Conservation (phyloP, 78 protist genomes). For the Tieghemostelium lacteum region DNA sequence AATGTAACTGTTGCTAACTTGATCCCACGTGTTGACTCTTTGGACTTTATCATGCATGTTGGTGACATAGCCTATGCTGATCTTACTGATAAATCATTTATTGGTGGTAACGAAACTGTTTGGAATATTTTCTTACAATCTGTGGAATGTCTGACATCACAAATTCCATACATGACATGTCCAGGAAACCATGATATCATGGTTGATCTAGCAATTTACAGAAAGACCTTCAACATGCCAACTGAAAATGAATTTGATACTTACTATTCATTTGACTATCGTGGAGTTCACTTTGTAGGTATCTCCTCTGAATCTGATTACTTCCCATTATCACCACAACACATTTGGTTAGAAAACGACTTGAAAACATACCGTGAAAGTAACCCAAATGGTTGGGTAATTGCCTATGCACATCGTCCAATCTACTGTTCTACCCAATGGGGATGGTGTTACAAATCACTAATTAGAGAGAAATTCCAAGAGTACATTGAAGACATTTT, state of each 20-base stretch:
- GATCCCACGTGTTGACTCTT: background rate
- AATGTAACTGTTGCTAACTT: background rate
- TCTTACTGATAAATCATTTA: conserved; percentile 10
- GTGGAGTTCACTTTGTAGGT: conserved; percentile 69
- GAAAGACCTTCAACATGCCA: conserved; percentile 21
- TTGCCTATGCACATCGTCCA: conserved; percentile 57
- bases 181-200: conserved; percentile 72
- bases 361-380: conserved; percentile 12
- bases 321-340: conserved; percentile 11
- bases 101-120: conserved; percentile 40
- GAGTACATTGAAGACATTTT: conserved; percentile 23
- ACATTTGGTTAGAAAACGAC: conserved; percentile 29
- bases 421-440: conserved; percentile 19
- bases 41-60: conserved; percentile 31
- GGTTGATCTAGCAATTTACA: conserved; percentile 6
- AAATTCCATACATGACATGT: conserved; percentile 12
- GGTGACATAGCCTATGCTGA: conserved; percentile 76
- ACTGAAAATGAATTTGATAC: background rate
- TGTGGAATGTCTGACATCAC: conserved; percentile 8
- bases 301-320: conserved; percentile 33
- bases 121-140: conserved; percentile 37
- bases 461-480: background rate
- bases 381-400: conserved; percentile 35
- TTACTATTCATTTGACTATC: conserved; percentile 49
- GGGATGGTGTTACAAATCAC: background rate